Percentiles rank a stretch among this genome's conserved stretches.
Conservation (phyloP, 176 grass and related monocot species). For the Musa beccarii region DNA sequence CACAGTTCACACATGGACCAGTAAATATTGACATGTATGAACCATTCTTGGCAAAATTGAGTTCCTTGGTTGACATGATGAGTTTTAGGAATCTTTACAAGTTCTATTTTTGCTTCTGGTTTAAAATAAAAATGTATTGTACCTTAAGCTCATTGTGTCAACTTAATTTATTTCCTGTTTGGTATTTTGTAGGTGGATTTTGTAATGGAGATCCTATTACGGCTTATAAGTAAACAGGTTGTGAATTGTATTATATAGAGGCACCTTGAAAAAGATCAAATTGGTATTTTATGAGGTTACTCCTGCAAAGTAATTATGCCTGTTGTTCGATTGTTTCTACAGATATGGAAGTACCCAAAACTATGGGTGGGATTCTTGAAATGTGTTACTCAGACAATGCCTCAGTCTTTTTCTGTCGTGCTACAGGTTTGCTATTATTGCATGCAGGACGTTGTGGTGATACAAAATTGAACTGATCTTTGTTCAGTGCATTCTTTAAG, state of each 20-base stretch:
- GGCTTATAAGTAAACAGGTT: conserved; percentile 90
- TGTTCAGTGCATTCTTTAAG: no score
- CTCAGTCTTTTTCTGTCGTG: conserved; percentile 78
- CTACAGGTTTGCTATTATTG: conserved; percentile 52
- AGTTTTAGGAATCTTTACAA: no score
- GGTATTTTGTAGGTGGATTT: conserved; percentile 67
- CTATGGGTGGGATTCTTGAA: conserved; percentile 96
- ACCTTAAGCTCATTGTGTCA: not conserved
- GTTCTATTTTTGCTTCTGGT: not conserved
- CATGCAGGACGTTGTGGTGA: not conserved
- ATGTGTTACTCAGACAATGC: conserved; percentile 79
- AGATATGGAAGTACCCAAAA: conserved; percentile 99
- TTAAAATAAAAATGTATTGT: not conserved
- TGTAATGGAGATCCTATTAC: conserved; percentile 87
- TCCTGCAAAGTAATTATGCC: not conserved
- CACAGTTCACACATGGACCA: no score
- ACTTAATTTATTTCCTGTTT: conserved; percentile 5
- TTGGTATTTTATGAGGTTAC: not conserved
- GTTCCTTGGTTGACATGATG: no score
- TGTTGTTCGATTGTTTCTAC: conserved; percentile 10
- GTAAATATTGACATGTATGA: no score
- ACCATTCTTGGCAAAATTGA: no score
- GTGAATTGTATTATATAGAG: not conserved
- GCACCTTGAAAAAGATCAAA: not conserved
- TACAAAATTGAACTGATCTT: not conserved